These are phyloP conservation scores for Diospyros kaki DNA, from an alignment of 148 eudicot genomes.

Conservation along the genomic window DNA sequence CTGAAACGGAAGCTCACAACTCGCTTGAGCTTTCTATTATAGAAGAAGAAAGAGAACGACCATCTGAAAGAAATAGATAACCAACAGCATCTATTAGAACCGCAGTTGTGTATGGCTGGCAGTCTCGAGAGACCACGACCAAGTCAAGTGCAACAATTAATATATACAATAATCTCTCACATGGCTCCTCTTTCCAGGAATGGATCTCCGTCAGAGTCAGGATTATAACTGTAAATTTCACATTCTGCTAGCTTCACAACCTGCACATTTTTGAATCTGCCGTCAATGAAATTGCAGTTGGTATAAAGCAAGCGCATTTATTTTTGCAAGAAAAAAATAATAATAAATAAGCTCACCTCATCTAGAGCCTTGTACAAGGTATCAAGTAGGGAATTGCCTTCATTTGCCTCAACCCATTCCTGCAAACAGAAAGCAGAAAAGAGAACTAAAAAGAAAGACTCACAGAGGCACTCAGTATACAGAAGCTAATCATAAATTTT, in stretches of 20 bases:
- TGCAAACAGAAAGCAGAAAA: slow-evolving; percentile 20
- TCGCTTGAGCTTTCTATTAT: slow-evolving; percentile 83
- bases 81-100: not conserved
- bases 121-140: not conserved
- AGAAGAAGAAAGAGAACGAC: slow-evolving; percentile 95
- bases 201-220: slow-evolving; percentile 81
- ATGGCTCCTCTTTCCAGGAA: slow-evolving; percentile 84
- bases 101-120: slow-evolving; percentile 2
- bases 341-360: slow-evolving; percentile 51
- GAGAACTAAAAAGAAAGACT: not conserved
- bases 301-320: not conserved
- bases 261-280: slow-evolving; percentile 29
- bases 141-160: not conserved
- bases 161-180: slow-evolving; percentile 37
- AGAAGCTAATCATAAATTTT: not conserved
- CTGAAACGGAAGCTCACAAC: slow-evolving; percentile 86
- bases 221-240: slow-evolving; percentile 89
- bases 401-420: slow-evolving; percentile 77
- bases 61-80: slow-evolving; percentile 49
- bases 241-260: slow-evolving; percentile 85
- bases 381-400: slow-evolving; percentile 59
- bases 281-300: slow-evolving; percentile 4
- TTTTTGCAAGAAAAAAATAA: too few species aligned
- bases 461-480: not conserved
- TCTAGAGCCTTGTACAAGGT: slow-evolving; percentile 79